Percentiles rank a stretch among this genome's conserved stretches.
These are phyloP conservation scores for Lachnellula willkommii DNA, from an alignment of 2,329 filamentous ascomycete genomes.

Conservation along the genomic window DNA sequence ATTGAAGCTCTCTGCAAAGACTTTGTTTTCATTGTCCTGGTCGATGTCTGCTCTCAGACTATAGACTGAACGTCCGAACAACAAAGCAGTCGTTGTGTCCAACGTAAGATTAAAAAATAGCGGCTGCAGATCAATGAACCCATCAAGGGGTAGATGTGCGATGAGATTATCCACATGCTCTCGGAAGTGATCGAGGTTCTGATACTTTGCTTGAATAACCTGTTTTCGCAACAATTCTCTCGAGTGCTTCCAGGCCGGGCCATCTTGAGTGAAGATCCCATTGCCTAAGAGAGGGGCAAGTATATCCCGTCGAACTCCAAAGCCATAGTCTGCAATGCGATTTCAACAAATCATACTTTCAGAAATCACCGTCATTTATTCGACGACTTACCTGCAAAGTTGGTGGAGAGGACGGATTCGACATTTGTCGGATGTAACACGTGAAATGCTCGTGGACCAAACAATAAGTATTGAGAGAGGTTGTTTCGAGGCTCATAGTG, in stretches of 20 bases:
- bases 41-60: constrained; percentile 13
- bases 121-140: constrained; percentile 32
- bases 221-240: constrained; percentile 28
- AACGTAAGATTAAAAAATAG: constrained; percentile 49
- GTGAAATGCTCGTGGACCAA: constrained; percentile 27
- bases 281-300: constrained; percentile 31
- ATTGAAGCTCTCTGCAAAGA: constrained; percentile 36
- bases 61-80: constrained; percentile 46
- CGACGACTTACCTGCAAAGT: constrained; percentile 19
- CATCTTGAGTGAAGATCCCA: constrained; percentile 35
- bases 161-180: constrained; percentile 31
- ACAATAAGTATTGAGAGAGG: constrained; percentile 26
- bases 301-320: constrained; percentile 25
- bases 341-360: not conserved
- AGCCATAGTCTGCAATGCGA: constrained; percentile 19
- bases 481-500: constrained; percentile 30
- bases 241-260: constrained; percentile 31
- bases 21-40: constrained; percentile 8
- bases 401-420: constrained; percentile 26
- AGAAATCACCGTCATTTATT: not conserved
- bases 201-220: constrained; percentile 19
- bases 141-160: constrained; percentile 1
- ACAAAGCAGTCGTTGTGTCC: constrained; percentile 51
- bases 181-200: constrained; percentile 12
- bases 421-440: constrained; percentile 27